Percentiles rank a stretch among this genome's conserved stretches.
These are phyloP conservation scores for Globisporangium spiculum DNA, from an alignment of 352 stramenopile species.

Conservation along the genomic window DNA sequence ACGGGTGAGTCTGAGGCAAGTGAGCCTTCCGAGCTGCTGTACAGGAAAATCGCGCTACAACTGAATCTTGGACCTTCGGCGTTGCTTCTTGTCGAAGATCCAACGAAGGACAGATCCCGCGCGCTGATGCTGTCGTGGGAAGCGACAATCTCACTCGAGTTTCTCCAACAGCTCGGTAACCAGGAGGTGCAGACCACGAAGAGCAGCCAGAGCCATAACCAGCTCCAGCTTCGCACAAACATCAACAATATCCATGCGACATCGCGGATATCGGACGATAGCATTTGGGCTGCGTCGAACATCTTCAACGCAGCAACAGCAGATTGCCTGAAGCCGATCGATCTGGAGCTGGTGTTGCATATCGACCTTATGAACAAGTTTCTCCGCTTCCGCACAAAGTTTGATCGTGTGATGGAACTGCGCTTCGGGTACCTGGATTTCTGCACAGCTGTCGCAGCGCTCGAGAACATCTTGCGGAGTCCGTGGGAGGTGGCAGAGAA, in stretches of 20 bases:
- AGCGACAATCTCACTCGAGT: conserved; percentile 55
- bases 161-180: conserved; percentile 37
- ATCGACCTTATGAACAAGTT: conserved; percentile 64
- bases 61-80: conserved; percentile 66
- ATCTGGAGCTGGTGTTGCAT: conserved; percentile 65
- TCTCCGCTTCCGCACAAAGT: conserved; percentile 60
- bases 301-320: conserved; percentile 37
- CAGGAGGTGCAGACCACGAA: conserved; percentile 13
- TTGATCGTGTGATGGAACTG: conserved; percentile 77
- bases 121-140: conserved; percentile 85
- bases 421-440: conserved; percentile 85
- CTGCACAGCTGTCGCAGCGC: conserved; percentile 53
- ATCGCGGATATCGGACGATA: conserved; percentile 71
- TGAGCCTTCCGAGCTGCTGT: conserved; percentile 24
- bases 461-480: conserved; percentile 56
- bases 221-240: conserved; percentile 58
- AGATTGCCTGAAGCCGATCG: conserved; percentile 79
- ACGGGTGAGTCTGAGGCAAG: background rate
- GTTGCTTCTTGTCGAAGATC: conserved; percentile 74
- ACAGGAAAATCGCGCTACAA: conserved; percentile 49
- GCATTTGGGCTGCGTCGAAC: conserved; percentile 47
- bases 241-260: conserved; percentile 74
- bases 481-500: conserved; percentile 15
- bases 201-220: conserved; percentile 30
- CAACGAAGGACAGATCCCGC: conserved; percentile 60